Conservation (phyloP, 192 early-diverging fungal species). For the Coemansia sp. region DNA sequence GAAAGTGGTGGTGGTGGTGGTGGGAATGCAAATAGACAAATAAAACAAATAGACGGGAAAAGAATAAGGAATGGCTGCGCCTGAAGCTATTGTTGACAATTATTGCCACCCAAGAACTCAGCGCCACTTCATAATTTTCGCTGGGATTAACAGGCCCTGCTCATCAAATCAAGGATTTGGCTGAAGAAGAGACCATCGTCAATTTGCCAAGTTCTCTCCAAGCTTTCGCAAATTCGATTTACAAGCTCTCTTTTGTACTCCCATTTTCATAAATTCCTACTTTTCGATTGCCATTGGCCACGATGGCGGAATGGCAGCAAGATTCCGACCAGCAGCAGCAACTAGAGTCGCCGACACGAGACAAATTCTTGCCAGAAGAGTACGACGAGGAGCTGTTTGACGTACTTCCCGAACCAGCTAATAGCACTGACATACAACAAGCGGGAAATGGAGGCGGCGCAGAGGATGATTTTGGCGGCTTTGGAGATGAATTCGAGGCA, state of each 20-base stretch:
- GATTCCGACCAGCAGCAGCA: not conserved
- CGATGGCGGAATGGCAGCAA: slow-evolving; percentile 17
- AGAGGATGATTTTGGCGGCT: slow-evolving; percentile 23
- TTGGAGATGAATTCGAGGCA: slow-evolving; percentile 19
- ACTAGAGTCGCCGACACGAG: not conserved
- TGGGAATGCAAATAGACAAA: not conserved
- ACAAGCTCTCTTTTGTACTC: not conserved
- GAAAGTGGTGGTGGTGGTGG: not conserved
- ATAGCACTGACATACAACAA: not conserved
- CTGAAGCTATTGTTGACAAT: not conserved
- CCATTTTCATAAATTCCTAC: not conserved
- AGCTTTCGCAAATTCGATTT: not conserved
- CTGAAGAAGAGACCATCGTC: not conserved
- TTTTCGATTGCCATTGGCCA: not conserved
- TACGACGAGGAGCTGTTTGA: not conserved
- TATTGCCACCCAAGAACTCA: not conserved
- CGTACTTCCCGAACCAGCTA: not conserved
- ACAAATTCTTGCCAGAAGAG: not conserved
- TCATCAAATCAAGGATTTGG: not conserved
- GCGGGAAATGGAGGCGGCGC: not conserved
- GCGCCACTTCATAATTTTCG: not conserved
- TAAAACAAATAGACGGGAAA: not conserved
- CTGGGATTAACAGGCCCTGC: not conserved
- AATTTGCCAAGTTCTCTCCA: not conserved
- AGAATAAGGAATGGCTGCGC: not conserved